These are phyloP conservation scores for Polysphondylium violaceum DNA, from an alignment of 78 protist species.

Conservation along the genomic window DNA sequence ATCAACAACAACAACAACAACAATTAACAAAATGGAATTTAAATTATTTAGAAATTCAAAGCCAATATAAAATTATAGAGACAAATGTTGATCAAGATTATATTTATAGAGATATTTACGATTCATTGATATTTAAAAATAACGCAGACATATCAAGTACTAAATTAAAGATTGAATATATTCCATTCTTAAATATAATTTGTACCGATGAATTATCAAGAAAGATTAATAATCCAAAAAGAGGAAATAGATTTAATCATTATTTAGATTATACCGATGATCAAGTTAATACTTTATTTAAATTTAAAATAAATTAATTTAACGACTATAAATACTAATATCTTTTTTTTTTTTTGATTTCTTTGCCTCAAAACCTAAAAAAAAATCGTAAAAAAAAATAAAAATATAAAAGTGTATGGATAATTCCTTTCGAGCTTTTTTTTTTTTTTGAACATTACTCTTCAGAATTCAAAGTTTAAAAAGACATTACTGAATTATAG, in stretches of 20 bases:
- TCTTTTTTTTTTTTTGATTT: too few relatives aligned
- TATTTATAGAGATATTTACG: neutral
- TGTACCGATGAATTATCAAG: constrained; percentile 10
- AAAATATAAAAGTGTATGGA: too few relatives aligned
- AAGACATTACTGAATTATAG: too few relatives aligned
- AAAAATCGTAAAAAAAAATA: too few relatives aligned
- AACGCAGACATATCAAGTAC: neutral
- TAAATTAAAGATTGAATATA: constrained; percentile 5
- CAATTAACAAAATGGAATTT: neutral
- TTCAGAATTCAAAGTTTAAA: too few relatives aligned
- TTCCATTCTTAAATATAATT: constrained; percentile 10
- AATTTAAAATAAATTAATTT: neutral
- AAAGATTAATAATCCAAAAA: constrained; percentile 44
- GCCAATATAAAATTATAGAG: neutral
- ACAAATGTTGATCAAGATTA: neutral
- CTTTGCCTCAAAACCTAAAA: too few relatives aligned
- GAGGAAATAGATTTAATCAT: constrained; percentile 53
- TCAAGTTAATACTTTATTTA: neutral
- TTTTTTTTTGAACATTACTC: too few relatives aligned
- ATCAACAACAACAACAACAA: neutral
- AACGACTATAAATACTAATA: too few relatives aligned
- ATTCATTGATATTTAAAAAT: neutral
- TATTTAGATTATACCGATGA: constrained; percentile 14
- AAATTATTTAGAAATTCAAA: neutral
- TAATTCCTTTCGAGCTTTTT: too few relatives aligned